Conservation (phyloP, 148 eudicot species). For the Arctostaphylos glauca region DNA sequence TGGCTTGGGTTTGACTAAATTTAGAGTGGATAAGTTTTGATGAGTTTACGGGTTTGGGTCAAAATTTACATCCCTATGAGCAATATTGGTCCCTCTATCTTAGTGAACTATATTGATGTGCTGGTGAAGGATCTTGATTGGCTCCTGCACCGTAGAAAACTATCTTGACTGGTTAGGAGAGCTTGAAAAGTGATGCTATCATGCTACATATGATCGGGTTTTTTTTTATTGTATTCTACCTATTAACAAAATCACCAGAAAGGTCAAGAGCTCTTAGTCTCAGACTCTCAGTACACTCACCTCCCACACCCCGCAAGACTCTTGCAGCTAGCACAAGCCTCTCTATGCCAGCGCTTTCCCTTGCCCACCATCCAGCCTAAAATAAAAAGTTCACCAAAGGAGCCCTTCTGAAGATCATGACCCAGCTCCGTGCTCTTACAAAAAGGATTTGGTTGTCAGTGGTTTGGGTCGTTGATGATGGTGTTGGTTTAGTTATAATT, state of each 20-base stretch:
- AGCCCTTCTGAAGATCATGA: neutral
- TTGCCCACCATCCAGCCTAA: neutral
- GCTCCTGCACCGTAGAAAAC: neutral
- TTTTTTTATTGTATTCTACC: no score
- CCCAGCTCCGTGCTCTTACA: neutral
- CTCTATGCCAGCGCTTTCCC: neutral
- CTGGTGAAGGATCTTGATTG: neutral
- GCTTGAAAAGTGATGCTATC: neutral
- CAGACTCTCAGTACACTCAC: neutral
- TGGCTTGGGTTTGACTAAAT: no score
- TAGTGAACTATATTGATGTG: neutral
- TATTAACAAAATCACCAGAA: neutral
- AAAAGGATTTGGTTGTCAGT: neutral
- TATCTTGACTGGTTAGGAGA: neutral
- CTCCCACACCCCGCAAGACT: no score
- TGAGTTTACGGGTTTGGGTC: no score
- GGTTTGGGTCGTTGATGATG: no score
- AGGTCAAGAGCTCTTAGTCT: neutral
- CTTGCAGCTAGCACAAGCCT: neutral
- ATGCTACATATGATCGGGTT: no score
- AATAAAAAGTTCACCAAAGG: neutral
- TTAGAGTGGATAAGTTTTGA: no score
- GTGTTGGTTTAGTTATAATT: no score
- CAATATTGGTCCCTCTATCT: neutral
- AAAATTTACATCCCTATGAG: no score